These are phyloP conservation scores for Tilletia horrida DNA, from an alignment of 1,284 basidiomycete genomes.

Conservation along the genomic window DNA sequence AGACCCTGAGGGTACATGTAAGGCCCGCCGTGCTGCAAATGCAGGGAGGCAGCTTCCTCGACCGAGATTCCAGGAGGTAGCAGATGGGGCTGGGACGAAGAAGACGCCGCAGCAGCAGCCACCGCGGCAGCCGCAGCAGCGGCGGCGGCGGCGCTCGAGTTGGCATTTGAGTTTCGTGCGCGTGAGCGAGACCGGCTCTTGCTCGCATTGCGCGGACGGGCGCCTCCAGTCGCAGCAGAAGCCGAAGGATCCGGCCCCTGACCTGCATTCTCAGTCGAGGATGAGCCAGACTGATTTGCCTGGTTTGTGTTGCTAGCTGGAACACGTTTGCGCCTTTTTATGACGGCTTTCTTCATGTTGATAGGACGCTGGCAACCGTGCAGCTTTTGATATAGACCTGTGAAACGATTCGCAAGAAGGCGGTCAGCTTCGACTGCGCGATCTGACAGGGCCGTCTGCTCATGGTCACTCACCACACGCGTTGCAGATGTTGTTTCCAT, in stretches of 20 bases:
- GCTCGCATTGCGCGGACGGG: not conserved
- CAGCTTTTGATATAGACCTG: slow-evolving; percentile 94
- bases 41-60: slow-evolving; percentile 2
- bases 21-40: not conserved
- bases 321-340: slow-evolving; percentile 94
- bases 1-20: not conserved
- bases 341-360: slow-evolving; percentile 97
- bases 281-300: not conserved
- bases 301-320: slow-evolving; percentile 59
- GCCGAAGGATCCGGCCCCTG: no score
- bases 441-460: no score
- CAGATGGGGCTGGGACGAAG: not conserved
- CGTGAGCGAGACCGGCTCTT: slow-evolving; percentile 14
- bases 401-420: not conserved
- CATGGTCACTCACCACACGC: slow-evolving; percentile 60
- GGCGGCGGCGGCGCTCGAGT: not conserved
- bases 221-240: not conserved
- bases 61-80: slow-evolving; percentile 9
- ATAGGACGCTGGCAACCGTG: slow-evolving; percentile 95
- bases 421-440: no score
- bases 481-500: slow-evolving; percentile 86
- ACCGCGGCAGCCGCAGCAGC: not conserved
- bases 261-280: not conserved
- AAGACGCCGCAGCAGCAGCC: not conserved
- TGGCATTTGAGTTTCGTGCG: not conserved